These are phyloP conservation scores for Neurospora sublineolata DNA, from an alignment of 495 filamentous ascomycete species.

Conservation along the genomic window DNA sequence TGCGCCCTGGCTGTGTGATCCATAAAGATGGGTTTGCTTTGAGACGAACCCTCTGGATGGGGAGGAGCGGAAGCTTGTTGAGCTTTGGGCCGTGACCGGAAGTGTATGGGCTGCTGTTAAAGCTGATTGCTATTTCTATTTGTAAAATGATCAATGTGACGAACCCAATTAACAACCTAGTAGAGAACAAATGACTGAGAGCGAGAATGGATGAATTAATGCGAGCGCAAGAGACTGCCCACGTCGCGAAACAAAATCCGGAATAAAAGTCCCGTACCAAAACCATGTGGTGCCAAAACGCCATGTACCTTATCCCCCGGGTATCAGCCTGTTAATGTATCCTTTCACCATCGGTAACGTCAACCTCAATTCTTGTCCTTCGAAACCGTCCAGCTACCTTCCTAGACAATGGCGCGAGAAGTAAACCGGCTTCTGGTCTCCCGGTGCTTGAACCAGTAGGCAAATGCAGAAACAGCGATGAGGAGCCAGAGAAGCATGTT, in stretches of 20 bases:
- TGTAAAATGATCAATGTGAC: background rate
- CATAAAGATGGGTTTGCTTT: background rate
- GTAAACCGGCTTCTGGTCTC: slow-evolving; percentile 34
- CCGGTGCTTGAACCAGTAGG: slow-evolving; percentile 35
- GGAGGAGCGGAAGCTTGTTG: background rate
- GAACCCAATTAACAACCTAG: background rate
- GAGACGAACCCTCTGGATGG: background rate
- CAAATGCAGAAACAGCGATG: slow-evolving; percentile 31
- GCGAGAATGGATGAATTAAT: background rate
- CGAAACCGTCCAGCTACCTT: background rate
- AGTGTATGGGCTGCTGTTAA: background rate
- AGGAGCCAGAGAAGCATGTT: slow-evolving; percentile 63
- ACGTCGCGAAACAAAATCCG: background rate
- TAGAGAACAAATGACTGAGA: background rate
- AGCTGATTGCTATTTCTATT: background rate
- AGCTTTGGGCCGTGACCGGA: background rate
- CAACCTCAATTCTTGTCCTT: background rate
- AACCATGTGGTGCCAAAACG: background rate
- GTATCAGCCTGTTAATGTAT: background rate
- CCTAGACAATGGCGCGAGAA: slow-evolving; percentile 35
- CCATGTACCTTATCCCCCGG: background rate
- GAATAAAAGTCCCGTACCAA: background rate
- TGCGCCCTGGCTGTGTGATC: background rate
- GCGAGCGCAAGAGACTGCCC: background rate
- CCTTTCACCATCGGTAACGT: background rate